Evolutionary conservation across 2,329 filamentous ascomycete species (phyloP), one percentile per base, ranked within the genome.

Genomic region (Trichophyton schoenleinii): DNA sequence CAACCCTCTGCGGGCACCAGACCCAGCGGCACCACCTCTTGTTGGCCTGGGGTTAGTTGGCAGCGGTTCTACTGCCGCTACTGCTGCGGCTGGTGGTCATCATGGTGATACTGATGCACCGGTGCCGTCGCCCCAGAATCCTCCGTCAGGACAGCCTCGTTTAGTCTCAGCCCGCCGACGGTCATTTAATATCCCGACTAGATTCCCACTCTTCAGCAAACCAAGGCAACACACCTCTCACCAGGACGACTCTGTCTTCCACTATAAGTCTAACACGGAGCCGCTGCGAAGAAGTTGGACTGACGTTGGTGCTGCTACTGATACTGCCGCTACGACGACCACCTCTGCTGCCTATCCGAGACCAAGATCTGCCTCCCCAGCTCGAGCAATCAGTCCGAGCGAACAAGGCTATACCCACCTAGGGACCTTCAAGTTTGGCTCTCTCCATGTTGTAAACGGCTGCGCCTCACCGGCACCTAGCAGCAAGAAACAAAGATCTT

Each of bases 131-230:
- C 42, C 42, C 42, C 42, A 46, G 36, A 57, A 57, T 36, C 25
- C 53, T 57, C 53, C 53, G 53, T 57, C 36, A 20, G 15, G 36
- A 20, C 53, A 57, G 36, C 53, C 36, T 41, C 53, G 53, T 36
- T 36, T 57, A 57, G 28, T 41, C 53, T 57, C 53, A 57, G 53
- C 36, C 53, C 53, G 53, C 53, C 28, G 53, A 25, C 53, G 53
- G 53, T 57, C 53, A 57, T 57, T 57, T 57, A 57, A 57, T n/a
- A 57, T 31, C 28, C 6, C 28, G 28, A 31, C 28, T 7, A 31
- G 53, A 38, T 57, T 57, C 28, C 25, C 53, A 11, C 53, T 20
- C n/a, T 57, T 36, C 25, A 38, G 20, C 36, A 57, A 38, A n/a
- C n/a, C 53, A n/a, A n/a, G 38, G 20, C 36, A n/a, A 8, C 49